A percentile compares a stretch with the other conserved stretches of the same genome.
Conservation (phyloP, 805 yeast genomes). For the Kodamaea nitidulidarum region DNA sequence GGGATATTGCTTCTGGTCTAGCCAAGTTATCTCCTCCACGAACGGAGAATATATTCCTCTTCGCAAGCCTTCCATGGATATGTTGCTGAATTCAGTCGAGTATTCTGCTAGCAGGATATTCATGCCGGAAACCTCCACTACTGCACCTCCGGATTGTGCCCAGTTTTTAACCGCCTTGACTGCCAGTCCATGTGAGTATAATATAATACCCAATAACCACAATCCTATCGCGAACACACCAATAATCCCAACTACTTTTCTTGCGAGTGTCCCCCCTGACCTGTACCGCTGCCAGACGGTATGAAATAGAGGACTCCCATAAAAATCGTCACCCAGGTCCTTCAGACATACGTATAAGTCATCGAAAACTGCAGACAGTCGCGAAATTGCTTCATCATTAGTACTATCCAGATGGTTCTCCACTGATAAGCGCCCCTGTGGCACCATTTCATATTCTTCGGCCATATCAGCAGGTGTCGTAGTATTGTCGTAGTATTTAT, state of each 20-base stretch:
- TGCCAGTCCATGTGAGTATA: constrained; percentile 20
- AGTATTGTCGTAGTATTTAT: too few species aligned
- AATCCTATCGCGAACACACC: constrained; percentile 11
- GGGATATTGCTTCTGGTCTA: constrained; percentile 30
- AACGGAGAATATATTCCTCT: constrained; percentile 21
- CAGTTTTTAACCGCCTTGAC: constrained; percentile 15
- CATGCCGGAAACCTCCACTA: constrained; percentile 20
- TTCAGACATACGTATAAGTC: constrained; percentile 20
- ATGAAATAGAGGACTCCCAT: constrained; percentile 21
- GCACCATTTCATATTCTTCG: constrained; percentile 19
- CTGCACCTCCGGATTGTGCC: constrained; percentile 15
- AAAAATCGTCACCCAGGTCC: constrained; percentile 18
- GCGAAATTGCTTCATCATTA: constrained; percentile 10
- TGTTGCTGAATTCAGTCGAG: constrained; percentile 21
- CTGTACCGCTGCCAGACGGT: constrained; percentile 15
- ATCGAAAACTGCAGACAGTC: constrained; percentile 27
- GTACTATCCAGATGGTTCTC: not conserved
- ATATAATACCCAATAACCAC: constrained; percentile 26
- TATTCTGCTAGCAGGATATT: constrained; percentile 32
- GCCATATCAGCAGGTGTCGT: too few species aligned
- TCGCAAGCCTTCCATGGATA: constrained; percentile 24
- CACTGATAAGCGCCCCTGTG: constrained; percentile 8
- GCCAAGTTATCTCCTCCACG: constrained; percentile 23
- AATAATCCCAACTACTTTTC: constrained; percentile 3
- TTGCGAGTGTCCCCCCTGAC: constrained; percentile 10